A percentile compares a stretch with the other conserved stretches of the same genome.
Conservation (phyloP, 1,139 yeast genomes). For the Magnusiomyces suaveolens region DNA sequence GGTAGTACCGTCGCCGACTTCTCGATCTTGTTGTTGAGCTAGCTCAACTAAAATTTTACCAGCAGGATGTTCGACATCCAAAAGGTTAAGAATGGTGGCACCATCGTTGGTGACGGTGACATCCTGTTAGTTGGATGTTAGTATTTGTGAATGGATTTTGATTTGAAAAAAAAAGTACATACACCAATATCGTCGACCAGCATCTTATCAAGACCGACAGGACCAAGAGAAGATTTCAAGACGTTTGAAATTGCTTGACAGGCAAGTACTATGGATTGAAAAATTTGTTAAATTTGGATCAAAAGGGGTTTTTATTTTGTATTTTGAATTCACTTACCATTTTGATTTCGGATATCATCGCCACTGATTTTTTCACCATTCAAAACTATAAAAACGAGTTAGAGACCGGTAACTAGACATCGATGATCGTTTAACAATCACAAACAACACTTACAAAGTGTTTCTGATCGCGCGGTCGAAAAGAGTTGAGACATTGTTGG, state of each 20-base stretch:
- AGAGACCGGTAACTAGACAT: slow-evolving; percentile 6
- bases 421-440: slow-evolving; percentile 6
- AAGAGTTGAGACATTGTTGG: slow-evolving; percentile 44
- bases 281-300: neutral
- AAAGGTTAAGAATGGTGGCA: slow-evolving; percentile 81
- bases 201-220: slow-evolving; percentile 98
- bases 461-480: slow-evolving; percentile 75
- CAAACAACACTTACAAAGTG: slow-evolving; percentile 45
- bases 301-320: no score
- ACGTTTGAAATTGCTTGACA: slow-evolving; percentile 96
- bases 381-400: slow-evolving; percentile 38
- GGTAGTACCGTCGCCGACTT: slow-evolving; percentile 90
- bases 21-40: slow-evolving; percentile 98
- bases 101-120: slow-evolving; percentile 98
- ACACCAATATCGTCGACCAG: slow-evolving; percentile 92
- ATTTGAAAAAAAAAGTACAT: slow-evolving; percentile 10
- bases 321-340: slow-evolving; percentile 35
- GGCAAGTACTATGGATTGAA: slow-evolving; percentile 48
- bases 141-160: neutral
- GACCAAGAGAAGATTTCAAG: slow-evolving; percentile 93
- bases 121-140: slow-evolving; percentile 35
- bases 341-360: slow-evolving; percentile 92
- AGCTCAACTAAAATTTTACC: slow-evolving; percentile 93
- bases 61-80: slow-evolving; percentile 98
- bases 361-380: slow-evolving; percentile 96